Evolutionary conservation across 176 grass and related monocot genomes (phyloP).

Genomic region (Ensete ventricosum): DNA sequence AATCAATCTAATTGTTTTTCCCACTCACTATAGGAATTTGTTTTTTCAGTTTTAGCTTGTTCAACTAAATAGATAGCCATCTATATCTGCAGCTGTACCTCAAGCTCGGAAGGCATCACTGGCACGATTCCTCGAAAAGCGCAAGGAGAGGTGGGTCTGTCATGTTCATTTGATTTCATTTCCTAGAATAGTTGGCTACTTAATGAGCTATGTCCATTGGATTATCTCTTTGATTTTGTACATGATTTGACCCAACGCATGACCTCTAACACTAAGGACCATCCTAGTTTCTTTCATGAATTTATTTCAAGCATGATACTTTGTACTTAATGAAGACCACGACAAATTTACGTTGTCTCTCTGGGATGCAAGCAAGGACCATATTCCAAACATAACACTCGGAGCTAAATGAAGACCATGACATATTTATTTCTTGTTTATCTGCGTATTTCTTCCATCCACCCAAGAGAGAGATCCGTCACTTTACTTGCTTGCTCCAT

Average conservation of each 20-base stretch:
- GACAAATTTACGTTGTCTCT: no score
- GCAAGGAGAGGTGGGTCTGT: slow-evolving; percentile 70
- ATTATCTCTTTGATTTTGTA: neutral
- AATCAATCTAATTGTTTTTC: no score
- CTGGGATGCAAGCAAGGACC: no score
- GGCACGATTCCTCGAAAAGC: slow-evolving; percentile 77
- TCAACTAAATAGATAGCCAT: slow-evolving; percentile 1
- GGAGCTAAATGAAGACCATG: no score
- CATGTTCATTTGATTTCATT: neutral
- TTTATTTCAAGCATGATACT: no score
- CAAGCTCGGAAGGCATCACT: slow-evolving; percentile 88
- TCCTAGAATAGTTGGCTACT: neutral
- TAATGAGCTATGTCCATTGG: neutral
- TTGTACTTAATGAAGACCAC: no score
- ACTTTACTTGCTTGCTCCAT: neutral
- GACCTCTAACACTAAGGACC: no score
- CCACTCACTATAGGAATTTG: no score
- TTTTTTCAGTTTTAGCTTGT: neutral
- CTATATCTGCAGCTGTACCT: slow-evolving; percentile 57
- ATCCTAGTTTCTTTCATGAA: no score
- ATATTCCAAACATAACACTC: no score
- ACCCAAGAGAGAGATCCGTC: neutral
- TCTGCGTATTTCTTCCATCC: neutral
- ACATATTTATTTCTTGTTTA: no score
- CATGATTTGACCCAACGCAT: neutral